Base-by-base conservation (phyloP, 2,329 filamentous ascomycete species). In the Ophiostoma ulmi region DNA sequence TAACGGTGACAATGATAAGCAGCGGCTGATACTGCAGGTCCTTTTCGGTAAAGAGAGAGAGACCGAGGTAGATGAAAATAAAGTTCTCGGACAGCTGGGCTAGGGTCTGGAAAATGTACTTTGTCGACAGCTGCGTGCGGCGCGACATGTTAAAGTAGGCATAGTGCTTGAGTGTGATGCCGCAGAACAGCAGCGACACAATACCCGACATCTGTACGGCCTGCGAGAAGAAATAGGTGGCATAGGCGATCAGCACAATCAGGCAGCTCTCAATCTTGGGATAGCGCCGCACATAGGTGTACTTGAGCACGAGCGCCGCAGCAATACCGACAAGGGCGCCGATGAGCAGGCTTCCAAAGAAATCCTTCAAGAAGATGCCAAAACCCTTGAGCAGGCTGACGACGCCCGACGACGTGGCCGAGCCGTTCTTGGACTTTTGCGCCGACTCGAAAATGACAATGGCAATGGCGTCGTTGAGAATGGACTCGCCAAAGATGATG, bases 81-180 rank as follows among this genome's bases (percentile, higher is more conserved):
- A 99, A 99, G 80, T 99, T 99, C 81, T 99, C 95, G 0, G 94
- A 97, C 65, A 99, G 82, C 80, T 99, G 95, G 3, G 95, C 92
- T 75, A 96, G 90, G 73, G 97, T 90, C 79, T 97, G 93, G 82
- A 99, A 99, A 71, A 97, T 86, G 81, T 97, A 99, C 80, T 99
- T 99, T 69, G 95, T 99, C 20, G 95, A 97, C 73, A 99, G 89
- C 79, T 99, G 95, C 1, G 95, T 98, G 73, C 95, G 90, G 67
- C 95, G 90, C 39, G 95, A 99, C 95, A 99, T 99, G 83, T 99
- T 99, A 85, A 98, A 97, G 82, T 99, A 99, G 73, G 95, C 95
- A 77, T 99, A 99, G 79, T 99, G 95, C 81, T 99, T 99, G 74
- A 99, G 84, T 13, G 95, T 98, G 75, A 99, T 99, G 70, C 95